Percentiles rank a stretch among this genome's conserved stretches.
Evolutionary conservation across 73 alveolate genomes (phyloP).

Genomic region (Stentor roeselii): DNA sequence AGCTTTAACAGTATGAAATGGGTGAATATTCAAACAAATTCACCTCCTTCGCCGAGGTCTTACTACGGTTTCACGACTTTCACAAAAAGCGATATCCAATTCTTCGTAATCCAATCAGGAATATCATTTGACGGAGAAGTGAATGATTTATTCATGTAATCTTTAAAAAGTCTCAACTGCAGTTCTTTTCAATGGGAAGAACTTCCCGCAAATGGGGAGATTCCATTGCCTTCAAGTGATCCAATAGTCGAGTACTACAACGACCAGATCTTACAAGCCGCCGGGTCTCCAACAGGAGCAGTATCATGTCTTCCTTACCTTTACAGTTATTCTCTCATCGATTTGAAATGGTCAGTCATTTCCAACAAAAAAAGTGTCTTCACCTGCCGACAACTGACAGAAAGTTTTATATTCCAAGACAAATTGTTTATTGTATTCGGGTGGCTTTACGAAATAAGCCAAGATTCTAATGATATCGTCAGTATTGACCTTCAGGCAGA

Average conservation of each 20-base stretch:
- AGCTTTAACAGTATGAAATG: not conserved
- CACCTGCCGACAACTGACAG: too few relatives aligned
- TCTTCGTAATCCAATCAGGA: not conserved
- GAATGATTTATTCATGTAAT: constrained; percentile 8
- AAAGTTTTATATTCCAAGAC: too few relatives aligned
- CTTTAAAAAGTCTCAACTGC: not conserved
- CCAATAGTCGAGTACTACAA: constrained; percentile 12
- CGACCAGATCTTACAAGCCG: not conserved
- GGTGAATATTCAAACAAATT: not conserved
- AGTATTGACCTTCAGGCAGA: not conserved
- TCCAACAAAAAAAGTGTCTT: too few relatives aligned
- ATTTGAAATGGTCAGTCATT: too few relatives aligned
- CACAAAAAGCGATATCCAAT: not conserved
- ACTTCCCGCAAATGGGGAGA: not conserved
- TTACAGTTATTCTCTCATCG: not conserved
- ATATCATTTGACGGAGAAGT: not conserved
- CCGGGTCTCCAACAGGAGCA: not conserved
- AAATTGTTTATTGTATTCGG: not conserved
- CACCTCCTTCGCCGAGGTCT: not conserved
- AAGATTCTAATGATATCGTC: not conserved
- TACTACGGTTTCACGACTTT: not conserved
- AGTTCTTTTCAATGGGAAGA: not conserved
- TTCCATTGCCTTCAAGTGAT: not conserved
- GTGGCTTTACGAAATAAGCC: not conserved
- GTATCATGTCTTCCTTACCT: not conserved